Percentiles rank a stretch among this genome's conserved stretches.
phyloP scores from a whole-genome alignment of 2,329 filamentous ascomycete genomes.

The Beauveria varroae region DNA sequence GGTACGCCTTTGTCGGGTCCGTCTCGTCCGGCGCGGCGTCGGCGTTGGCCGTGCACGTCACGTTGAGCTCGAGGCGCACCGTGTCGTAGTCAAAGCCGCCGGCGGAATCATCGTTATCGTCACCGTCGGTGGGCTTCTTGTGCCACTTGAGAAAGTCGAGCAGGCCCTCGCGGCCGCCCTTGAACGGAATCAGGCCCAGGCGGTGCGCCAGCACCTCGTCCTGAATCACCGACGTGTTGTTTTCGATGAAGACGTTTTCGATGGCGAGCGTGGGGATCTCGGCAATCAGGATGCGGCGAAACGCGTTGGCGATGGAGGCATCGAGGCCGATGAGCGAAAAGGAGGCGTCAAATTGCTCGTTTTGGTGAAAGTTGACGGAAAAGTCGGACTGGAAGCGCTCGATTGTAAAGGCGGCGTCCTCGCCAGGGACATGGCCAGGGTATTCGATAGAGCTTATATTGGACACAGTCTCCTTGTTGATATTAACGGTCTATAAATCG shows the following conservation, averaged over 20 bases:
- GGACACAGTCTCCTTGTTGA: constrained; percentile 85
- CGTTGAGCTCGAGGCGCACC: constrained; percentile 66
- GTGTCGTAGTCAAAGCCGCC: constrained; percentile 77
- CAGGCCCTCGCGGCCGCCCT: constrained; percentile 68
- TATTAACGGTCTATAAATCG: constrained; percentile 61
- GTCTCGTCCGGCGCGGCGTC: constrained; percentile 64
- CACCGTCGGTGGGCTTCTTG: constrained; percentile 58
- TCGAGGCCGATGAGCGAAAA: constrained; percentile 93
- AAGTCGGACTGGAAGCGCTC: constrained; percentile 65
- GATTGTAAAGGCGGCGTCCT: constrained; percentile 75
- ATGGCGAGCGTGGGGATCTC: constrained; percentile 94
- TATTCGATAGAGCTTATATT: constrained; percentile 87
- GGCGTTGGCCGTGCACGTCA: constrained; percentile 73
- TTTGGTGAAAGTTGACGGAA: constrained; percentile 75
- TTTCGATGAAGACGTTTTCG: constrained; percentile 85
- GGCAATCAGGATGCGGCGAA: constrained; percentile 89
- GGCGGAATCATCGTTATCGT: constrained; percentile 51
- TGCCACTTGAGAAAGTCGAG: constrained; percentile 74
- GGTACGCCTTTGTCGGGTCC: constrained; percentile 78
- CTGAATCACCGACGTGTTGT: constrained; percentile 97
- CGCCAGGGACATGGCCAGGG: constrained; percentile 82
- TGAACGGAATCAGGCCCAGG: constrained; percentile 83
- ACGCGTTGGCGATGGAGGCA: constrained; percentile 90
- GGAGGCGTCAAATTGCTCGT: constrained; percentile 65
- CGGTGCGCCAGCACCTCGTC: constrained; percentile 92